Percentiles rank a stretch among this genome's conserved stretches.
Conservation (phyloP, 129 eudicot species). For the Pseudognaphalium luteoalbum region DNA sequence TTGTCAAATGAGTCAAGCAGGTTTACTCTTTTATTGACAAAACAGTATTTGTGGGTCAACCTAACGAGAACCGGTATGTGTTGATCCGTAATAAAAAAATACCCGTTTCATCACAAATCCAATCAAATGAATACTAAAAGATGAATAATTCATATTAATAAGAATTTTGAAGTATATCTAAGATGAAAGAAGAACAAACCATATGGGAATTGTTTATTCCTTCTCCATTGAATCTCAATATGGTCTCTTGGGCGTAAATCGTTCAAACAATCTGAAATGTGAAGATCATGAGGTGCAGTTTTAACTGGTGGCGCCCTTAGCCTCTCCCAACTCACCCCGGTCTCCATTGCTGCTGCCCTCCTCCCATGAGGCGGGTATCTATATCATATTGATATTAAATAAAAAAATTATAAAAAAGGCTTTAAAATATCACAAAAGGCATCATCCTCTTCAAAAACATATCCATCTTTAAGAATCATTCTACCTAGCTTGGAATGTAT, state of each 20-base stretch:
- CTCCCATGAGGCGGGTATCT: constrained; percentile 98
- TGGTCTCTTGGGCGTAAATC: constrained; percentile 76
- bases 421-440: neutral
- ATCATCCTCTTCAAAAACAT: neutral
- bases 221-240: constrained; percentile 94
- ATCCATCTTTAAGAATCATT: neutral
- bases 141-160: neutral
- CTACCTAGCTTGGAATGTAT: constrained; percentile 89
- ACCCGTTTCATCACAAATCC: neutral
- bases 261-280: constrained; percentile 64
- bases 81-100: neutral
- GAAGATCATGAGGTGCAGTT: constrained; percentile 70
- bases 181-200: constrained; percentile 46
- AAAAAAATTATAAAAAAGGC: constrained; percentile 14
- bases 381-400: constrained; percentile 7
- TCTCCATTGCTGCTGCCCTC: constrained; percentile 70
- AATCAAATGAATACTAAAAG: constrained; percentile 3
- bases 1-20: neutral
- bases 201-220: constrained; percentile 89
- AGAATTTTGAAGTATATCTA: neutral
- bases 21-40: neutral
- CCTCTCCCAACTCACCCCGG: constrained; percentile 76
- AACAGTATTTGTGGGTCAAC: neutral
- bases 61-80: neutral
- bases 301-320: constrained; percentile 70